Base-by-base conservation (phyloP, 2,329 filamentous ascomycete genomes). In the Nothomitra cinnamomea region DNA sequence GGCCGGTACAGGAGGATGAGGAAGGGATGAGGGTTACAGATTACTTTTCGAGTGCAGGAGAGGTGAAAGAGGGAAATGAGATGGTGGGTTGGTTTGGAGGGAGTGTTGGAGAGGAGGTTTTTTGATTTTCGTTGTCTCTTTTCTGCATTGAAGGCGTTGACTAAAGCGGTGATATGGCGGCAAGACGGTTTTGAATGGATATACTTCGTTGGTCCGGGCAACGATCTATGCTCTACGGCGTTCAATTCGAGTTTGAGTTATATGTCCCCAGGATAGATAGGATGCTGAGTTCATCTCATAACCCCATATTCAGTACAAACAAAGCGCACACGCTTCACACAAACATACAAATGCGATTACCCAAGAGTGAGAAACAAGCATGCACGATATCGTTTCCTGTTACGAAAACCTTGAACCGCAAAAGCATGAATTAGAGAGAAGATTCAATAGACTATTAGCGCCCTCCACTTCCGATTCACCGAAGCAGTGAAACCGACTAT, bases 31-130 rank as follows among this genome's bases (percentile, higher is more conserved):
- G 79, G 54, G 65, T 95, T 62, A 90, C 85, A 1, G 82, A 90
- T 58, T 95, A 85, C 65, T 86, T 94, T 53, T 57, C 71, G 13
- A 68, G 66, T 54, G 58, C 70, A 21, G 63, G 61, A 19, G 57
- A 55, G 56, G 58, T 56, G 63, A 61, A 59, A 45, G 59, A 62
- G 55, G 72, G 67, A 3, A 78, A 80, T 64, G 87, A 94, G 66
- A 67, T 95, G 54, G 80, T 78, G 1, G 74, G 76, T 24, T 95
- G 89, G 89, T 95, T 87, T 68, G 89, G 90, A 2, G 79, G 74
- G 54, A 73, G 80, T n/a, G 77, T 78, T 7, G 78, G 78, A 1
- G 69, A 83, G 55, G 82, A 85, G 59, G 78, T 84, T 19, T 87
- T 92, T 62, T 92, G 60, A 75, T n/a, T n/a, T n/a, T n/a, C n/a